Base-by-base conservation (phyloP, 2,329 filamentous ascomycete genomes). In the Diaporthe humulicola region DNA sequence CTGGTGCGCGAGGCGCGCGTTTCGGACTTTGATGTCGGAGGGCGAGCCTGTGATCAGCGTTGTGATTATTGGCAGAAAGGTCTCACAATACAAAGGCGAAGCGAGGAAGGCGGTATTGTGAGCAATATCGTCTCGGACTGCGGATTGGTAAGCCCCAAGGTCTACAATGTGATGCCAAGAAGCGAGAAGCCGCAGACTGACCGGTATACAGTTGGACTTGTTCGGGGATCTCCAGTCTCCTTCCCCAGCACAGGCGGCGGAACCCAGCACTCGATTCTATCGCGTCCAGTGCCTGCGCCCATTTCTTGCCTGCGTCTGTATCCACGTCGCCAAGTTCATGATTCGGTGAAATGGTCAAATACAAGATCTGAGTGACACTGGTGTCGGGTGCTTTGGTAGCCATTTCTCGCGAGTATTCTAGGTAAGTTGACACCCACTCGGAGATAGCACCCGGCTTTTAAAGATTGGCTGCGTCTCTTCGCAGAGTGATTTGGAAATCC, bases 181-280 rank as follows among this genome's bases (percentile, higher is more conserved):
- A n/a, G 38, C 7, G 25, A 28, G 33, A 48, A 22, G 38, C 38
- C 52, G 42, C 19, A 74, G 30, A n/a, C 36, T 38, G 64, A 42
- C 38, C 38, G 33, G 40, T 48, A 57, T 64, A 54, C 22, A 83
- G 74, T 73, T 83, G 80, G 10, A 82, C 78, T 45, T 81, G 78
- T 40, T 77, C 77, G 10, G 75, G 73, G 28, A 80, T 77, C 75
- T 83, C 81, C 17, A 82, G 77, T 42, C 81, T 77, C 56, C 80
- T 73, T 14, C 81, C 81, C 80, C 80, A 84, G 66, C 81, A 81
- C 6, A 82, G 76, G 2, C 79, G 77, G 14, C 73, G 64, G 66
- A 82, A 81, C 2, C 79, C 81, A 5, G 50, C 25, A 25, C 67
- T 73, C 7, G 42, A 22, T 50, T 76, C 69, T 7, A 78, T 66